Evolutionary conservation across 345 rosid species (phyloP), one percentile per base, ranked within the genome.

Genomic region (Euphorbia tirucalli): DNA sequence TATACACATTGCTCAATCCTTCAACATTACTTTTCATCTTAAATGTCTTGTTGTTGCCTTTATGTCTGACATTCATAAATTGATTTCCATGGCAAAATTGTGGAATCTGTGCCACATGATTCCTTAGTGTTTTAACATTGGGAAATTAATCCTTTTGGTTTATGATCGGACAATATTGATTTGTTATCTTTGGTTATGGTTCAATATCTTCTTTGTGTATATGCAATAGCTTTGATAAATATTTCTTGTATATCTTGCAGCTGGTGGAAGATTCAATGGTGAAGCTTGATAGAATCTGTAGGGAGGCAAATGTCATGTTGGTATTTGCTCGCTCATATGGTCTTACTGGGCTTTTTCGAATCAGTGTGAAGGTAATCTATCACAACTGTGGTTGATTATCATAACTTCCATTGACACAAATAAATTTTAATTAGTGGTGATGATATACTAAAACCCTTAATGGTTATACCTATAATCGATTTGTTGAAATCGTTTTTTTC

Each of bases 291-390:
- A 87, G 76, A 71, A 90, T 92, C 43, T 95, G 99, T 69, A 71
- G 96, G 81, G 93, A 89, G 73, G 93, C 91, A 46, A 84, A 90
- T 72, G 97, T 92, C 56, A 85, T 80, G 91, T 78, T 95, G 88
- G 83, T 92, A 69, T 89, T 95, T 83, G 97, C 91, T 71, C 97
- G 99, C 71, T 89, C 97, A 31, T 95, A 95, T 73, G 99, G 97
- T 74, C 92, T 95, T 81, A 79, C 91, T 66, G 99, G 99, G 65
- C 75, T 90, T 80, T 93, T 90, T 76, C 90, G 97, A 55, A 80
- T 88, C 75, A 87, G 97, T 85, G 88, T 90, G 68, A 92, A 95
- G 96, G 99, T 95, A 79, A 68, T 50, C 32, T 77, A 25, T 41
- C 32, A 19, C 54, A 24, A 37, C 54, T 25, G 22, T 74, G 43